Base-by-base conservation (phyloP, 1,284 basidiomycete genomes). In the Ceratobasidium sp. region DNA sequence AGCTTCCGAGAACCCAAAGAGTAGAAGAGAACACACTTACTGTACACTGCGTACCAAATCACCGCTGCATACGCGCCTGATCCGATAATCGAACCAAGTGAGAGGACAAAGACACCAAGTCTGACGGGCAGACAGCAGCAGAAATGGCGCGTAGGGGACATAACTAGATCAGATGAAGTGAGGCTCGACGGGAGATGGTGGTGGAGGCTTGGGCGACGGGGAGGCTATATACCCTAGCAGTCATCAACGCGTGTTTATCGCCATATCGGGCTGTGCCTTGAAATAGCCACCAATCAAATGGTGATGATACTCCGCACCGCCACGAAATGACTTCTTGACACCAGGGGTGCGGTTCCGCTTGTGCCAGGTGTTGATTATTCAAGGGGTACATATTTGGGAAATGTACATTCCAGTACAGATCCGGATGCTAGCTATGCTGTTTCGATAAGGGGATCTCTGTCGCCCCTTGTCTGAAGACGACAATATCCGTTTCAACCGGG, bases 41-140 rank as follows among this genome's bases (percentile, higher is more conserved):
- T 38, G 71, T 64, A 62, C 23, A 57, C 48, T 12, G 48, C 62
- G 56, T 75, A 75, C 71, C 71, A 75, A 12, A 65, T 42, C 44
- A 57, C 59, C 17, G 26, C 71, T 17, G 71, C 71, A 33, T 64
- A 62, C 20, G 56, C 48, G 17, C 71, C 87, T 79, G 79, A 91
- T 91, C 90, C 91, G 15, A 90, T 81, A 28, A 86, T 83, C n/a
- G 89, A 91, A 2, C 85, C 87, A 20, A 87, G 79, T 79, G 89
- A 88, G 9, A 92, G 87, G 67, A 88, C 81, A 70, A 90, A 85
- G 57, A 91, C 90, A 40, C 91, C 90, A 5, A 89, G 77, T 77
- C 91, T 87, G n/a, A 91, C 88, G 61, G 90, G 89, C 80, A 92
- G 82, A 81, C 91, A 92, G 80, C 86, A 91, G 81, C 91, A 92